Percentiles rank a stretch among this genome's conserved stretches.
These are phyloP conservation scores for Leccinum disarticulatum DNA, from an alignment of 768 basidiomycete species.

Conservation along the genomic window DNA sequence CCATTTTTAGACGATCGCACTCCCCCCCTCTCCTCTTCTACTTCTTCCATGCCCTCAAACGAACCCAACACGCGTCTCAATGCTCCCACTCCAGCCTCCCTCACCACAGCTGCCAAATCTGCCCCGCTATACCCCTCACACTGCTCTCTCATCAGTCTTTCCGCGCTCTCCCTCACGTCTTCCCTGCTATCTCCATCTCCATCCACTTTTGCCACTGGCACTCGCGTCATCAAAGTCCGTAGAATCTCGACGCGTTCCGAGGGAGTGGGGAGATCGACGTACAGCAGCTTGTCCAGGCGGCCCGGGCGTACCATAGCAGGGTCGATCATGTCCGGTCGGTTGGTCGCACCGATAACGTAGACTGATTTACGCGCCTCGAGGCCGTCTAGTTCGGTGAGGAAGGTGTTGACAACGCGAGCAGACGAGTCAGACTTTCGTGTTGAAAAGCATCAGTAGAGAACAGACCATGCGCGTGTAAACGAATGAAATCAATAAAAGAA, in stretches of 20 bases:
- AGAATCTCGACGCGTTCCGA: conserved; percentile 83
- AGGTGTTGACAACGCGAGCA: conserved; percentile 86
- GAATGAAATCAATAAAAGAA: neutral
- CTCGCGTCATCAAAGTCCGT: conserved; percentile 66
- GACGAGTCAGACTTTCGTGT: conserved; percentile 75
- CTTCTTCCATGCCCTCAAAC: conserved; percentile 56
- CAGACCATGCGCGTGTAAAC: neutral
- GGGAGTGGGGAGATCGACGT: conserved; percentile 80
- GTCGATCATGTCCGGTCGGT: conserved; percentile 96
- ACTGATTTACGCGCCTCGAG: conserved; percentile 84
- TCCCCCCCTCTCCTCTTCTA: conserved; percentile 8
- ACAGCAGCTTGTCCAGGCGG: conserved; percentile 89
- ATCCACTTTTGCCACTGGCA: conserved; percentile 50
- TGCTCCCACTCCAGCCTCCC: conserved; percentile 89
- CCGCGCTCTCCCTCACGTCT: conserved; percentile 30
- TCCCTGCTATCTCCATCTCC: neutral
- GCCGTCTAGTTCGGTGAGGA: conserved; percentile 92
- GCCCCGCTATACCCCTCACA: conserved; percentile 94
- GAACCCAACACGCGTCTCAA: conserved; percentile 67
- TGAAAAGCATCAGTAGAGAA: neutral
- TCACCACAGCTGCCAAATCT: conserved; percentile 82
- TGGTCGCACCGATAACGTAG: conserved; percentile 94
- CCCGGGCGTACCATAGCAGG: conserved; percentile 98
- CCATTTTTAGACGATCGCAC: neutral
- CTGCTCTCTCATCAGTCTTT: conserved; percentile 51